Evolutionary conservation across 345 rosid species (phyloP).

Genomic region (Linum lewisii): DNA sequence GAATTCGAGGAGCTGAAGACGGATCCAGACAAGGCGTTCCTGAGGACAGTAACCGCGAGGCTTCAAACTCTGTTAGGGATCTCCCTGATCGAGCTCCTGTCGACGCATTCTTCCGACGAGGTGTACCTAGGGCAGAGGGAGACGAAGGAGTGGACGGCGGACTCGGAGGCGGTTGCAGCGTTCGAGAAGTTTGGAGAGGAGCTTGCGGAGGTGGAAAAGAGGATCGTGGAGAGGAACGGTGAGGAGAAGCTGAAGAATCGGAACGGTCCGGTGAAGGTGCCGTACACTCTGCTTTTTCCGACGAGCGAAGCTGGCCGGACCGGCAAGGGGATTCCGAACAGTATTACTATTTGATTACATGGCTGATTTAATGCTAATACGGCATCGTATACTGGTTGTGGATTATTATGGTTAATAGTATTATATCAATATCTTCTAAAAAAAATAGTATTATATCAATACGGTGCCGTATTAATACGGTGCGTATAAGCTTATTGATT

Average conservation of each 20-base stretch:
- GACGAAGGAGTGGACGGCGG: conserved; percentile 35
- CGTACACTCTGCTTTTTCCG: conserved; percentile 25
- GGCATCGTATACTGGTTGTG: too few relatives aligned
- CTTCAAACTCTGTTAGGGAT: conserved; percentile 30
- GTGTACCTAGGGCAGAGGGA: conserved; percentile 38
- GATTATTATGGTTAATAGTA: too few relatives aligned
- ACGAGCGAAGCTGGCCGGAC: conserved; percentile 22
- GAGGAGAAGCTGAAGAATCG: conserved; percentile 20
- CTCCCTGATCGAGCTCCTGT: conserved; percentile 34
- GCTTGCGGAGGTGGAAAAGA: conserved; percentile 19
- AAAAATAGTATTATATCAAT: too few relatives aligned
- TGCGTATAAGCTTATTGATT: too few relatives aligned
- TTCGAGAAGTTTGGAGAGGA: conserved; percentile 28
- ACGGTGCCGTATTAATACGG: too few relatives aligned
- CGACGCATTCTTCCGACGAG: conserved; percentile 37
- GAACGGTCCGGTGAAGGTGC: conserved; percentile 18
- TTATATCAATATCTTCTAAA: too few relatives aligned
- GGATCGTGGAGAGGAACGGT: conserved; percentile 15
- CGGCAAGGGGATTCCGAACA: conserved; percentile 28
- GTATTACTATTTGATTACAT: conserved; percentile 20
- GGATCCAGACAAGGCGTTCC: conserved; percentile 29
- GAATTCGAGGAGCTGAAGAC: conserved; percentile 27
- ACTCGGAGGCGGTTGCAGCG: conserved; percentile 17
- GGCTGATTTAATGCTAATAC: not conserved
- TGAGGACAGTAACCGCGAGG: conserved; percentile 28